phyloP scores from a whole-genome alignment of 352 stramenopile genomes.

The Globisporangium nodosum region DNA sequence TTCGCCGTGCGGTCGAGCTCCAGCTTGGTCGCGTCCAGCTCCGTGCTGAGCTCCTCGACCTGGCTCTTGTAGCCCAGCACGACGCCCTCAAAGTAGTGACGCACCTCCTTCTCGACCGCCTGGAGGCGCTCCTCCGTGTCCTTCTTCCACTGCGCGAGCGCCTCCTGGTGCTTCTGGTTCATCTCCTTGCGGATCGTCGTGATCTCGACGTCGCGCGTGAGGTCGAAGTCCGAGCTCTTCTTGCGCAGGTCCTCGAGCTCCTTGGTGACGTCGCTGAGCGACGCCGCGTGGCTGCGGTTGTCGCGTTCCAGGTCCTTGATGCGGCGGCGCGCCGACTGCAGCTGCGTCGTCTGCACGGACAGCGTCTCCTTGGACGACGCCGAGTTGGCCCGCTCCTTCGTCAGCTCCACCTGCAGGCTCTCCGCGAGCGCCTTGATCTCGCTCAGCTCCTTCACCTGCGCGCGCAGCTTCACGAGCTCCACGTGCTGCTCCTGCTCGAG shows the following conservation, averaged over 20 bases:
- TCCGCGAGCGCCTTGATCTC: constrained; percentile 54
- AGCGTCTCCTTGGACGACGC: constrained; percentile 75
- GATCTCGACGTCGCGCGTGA: constrained; percentile 64
- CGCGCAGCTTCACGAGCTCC: constrained; percentile 68
- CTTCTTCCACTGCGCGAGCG: constrained; percentile 71
- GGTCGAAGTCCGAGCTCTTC: constrained; percentile 68
- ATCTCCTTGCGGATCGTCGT: constrained; percentile 71
- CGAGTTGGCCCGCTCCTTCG: constrained; percentile 52
- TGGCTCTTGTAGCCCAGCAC: constrained; percentile 49
- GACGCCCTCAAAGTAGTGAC: constrained; percentile 61
- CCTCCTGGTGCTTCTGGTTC: constrained; percentile 68
- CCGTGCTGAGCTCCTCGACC: constrained; percentile 47
- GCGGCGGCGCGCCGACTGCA: constrained; percentile 51
- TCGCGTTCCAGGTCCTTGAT: constrained; percentile 77
- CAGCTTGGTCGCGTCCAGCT: constrained; percentile 65
- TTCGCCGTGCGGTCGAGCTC: constrained; percentile 73
- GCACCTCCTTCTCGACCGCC: constrained; percentile 68
- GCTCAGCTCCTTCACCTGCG: constrained; percentile 62
- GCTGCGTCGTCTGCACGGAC: constrained; percentile 58
- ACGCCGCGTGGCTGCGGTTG: constrained; percentile 34
- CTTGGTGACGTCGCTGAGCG: constrained; percentile 49
- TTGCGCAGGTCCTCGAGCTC: constrained; percentile 70
- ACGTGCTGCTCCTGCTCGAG: constrained; percentile 78
- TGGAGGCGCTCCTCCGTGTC: constrained; percentile 69
- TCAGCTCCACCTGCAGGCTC: constrained; percentile 41